Base-by-base conservation (phyloP, 2,329 filamentous ascomycete species). In the Trichoderma koningii region DNA sequence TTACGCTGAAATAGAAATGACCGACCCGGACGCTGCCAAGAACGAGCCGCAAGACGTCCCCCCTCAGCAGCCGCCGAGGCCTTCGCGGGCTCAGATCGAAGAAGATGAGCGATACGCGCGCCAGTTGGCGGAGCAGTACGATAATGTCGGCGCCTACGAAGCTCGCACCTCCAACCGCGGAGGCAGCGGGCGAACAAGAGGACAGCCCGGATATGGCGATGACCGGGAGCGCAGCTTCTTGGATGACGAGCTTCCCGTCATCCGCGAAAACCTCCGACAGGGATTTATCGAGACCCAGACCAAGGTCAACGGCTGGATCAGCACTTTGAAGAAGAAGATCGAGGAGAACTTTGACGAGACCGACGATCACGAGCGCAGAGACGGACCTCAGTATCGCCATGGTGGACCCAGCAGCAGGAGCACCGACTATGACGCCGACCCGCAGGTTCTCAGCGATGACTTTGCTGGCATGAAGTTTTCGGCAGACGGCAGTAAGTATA, bases 371-470 rank as follows among this genome's bases (percentile, higher is more conserved):
- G 65, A 69, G n/a, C 73, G 73, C 60, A 65, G 69, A 55, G 71
- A 73, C 38, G 74, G 71, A 21, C 72, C 75, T 60, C 73, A 73
- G 6, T 70, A 70, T 63, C 74, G 87, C 59, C 87, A 83, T 63
- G 85, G 85, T 14, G 88, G 91, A 69, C 77, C 82, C 53, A 83
- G 83, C 67, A 84, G 89, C 70, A 85, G 90, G 71, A 97, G 93
- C 75, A 89, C 89, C 47, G 94, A 98, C 75, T 99, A 99, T 74
- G 95, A 99, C 76, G 93, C 93, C 30, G 95, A 99, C 75, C 95
- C 94, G 34, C 88, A 93, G 74, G 87, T 98, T 44, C 82, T 99
- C 38, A 88, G 89, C 67, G 94, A 97, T 72, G 93, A 98, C 73
- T 98, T 99, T 78, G 85, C 86, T 15, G 86, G 86, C 38, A 89